Evolutionary conservation across 2,329 filamentous ascomycete genomes (phyloP), one percentile per base, ranked within the genome.

Genomic region (Colletotrichum eleusines): DNA sequence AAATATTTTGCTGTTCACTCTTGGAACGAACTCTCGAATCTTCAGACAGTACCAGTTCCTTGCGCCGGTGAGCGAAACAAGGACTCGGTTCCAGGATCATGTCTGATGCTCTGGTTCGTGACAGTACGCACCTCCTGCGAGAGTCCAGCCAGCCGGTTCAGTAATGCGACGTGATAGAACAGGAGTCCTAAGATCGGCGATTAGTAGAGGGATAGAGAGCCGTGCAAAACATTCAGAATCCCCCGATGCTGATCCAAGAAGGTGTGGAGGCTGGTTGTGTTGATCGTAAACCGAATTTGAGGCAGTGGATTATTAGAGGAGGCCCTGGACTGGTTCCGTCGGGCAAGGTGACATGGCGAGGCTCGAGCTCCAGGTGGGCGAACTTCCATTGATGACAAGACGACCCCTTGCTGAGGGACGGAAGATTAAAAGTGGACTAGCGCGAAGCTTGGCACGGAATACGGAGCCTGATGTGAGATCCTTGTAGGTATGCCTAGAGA

Each of bases 241-340:
- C 44, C 57, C 44, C 40, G 44, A n/a, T 63, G 55, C 31, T 58
- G 64, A 68, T 63, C 53, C n/a, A n/a, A 38, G 48, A 35, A 31
- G 42, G 23, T 23, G 5, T 46, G 38, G n/a, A 51, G 51, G 64
- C 12, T 35, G 28, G 18, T 28, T 14, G 35, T 33, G 38, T 35
- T 35, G 44, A 71, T 68, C 44, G 51, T 23, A 68, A 68, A 71
- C 68, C 44, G 42, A 44, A 38, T 51, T 61, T 67, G 64, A 48
- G 40, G 58, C 58, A 53, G 23, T 38, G 33, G 44, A 42, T 14
- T 38, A 16, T 44, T 18, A 44, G n/a, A 55, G 12, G 51, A 50
- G 51, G 44, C 23, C 14, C 2, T 31, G n/a, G 31, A 18, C 48
- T 31, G 50, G 20, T 18, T 20, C 28, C 14, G 51, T n/a, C 31